Evolutionary conservation across 305 asterid genomes (phyloP).

Genomic region (Petunia hybrid): DNA sequence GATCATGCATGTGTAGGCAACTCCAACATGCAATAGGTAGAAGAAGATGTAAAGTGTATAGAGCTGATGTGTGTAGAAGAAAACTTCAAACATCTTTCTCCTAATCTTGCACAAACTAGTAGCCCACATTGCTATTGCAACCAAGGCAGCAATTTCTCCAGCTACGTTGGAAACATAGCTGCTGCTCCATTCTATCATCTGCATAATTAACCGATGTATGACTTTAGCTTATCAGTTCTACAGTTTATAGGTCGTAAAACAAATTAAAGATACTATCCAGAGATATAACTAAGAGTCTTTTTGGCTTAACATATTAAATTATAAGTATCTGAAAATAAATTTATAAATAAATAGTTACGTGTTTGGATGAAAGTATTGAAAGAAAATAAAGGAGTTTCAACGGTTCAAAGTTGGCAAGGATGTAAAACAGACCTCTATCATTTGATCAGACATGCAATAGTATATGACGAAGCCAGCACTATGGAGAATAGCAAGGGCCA

Average conservation of each 20-base stretch:
- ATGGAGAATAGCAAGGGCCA: slow-evolving; percentile 48
- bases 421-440: slow-evolving; percentile 40
- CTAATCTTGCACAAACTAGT: slow-evolving; percentile 45
- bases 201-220: not conserved
- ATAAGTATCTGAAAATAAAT: no score
- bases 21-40: slow-evolving; percentile 56
- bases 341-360: no score
- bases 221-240: not conserved
- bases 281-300: not conserved
- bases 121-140: slow-evolving; percentile 42
- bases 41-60: slow-evolving; percentile 44
- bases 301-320: no score
- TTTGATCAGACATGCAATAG: slow-evolving; percentile 51
- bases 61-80: slow-evolving; percentile 50
- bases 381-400: no score
- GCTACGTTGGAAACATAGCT: slow-evolving; percentile 41
- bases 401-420: not conserved
- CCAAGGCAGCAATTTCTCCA: slow-evolving; percentile 42
- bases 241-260: not conserved
- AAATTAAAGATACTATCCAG: not conserved
- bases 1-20: slow-evolving; percentile 47
- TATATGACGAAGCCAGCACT: slow-evolving; percentile 48
- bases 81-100: slow-evolving; percentile 50
- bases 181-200: slow-evolving; percentile 52
- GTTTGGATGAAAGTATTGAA: no score